Conservation (phyloP, 768 basidiomycete species). For the Leccinellum rugosiceps region DNA sequence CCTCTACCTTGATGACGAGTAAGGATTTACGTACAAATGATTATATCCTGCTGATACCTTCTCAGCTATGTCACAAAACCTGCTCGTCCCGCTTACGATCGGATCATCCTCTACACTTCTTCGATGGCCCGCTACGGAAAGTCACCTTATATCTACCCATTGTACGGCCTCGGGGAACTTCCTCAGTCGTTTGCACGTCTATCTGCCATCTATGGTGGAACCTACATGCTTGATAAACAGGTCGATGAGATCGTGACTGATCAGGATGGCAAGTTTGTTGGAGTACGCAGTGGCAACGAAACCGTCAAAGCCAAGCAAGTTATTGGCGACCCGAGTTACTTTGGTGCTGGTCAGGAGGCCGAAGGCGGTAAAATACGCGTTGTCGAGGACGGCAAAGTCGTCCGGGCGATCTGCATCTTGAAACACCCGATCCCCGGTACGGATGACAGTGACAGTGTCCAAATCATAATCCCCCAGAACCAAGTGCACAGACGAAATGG, state of each 20-base stretch:
- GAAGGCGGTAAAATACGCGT: conserved; percentile 82
- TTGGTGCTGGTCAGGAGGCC: conserved; percentile 65
- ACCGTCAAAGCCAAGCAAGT: conserved; percentile 97
- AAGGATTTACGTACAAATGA: conserved; percentile 29
- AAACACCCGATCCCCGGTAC: conserved; percentile 99
- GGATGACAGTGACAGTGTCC: conserved; percentile 90
- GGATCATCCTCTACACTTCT: conserved; percentile 94
- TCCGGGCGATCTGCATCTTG: conserved; percentile 95
- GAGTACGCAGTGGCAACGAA: conserved; percentile 86
- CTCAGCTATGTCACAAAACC: conserved; percentile 88
- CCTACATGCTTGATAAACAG: conserved; percentile 98
- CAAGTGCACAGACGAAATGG: conserved; percentile 93
- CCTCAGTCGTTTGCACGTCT: conserved; percentile 98
- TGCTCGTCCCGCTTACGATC: conserved; percentile 87
- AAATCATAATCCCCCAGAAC: conserved; percentile 99
- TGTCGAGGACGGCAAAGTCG: conserved; percentile 89
- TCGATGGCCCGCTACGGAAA: conserved; percentile 99
- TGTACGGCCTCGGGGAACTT: conserved; percentile 98
- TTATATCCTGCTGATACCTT: conserved; percentile 9
- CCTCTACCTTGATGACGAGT: conserved; percentile 97
- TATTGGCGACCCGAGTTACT: conserved; percentile 98
- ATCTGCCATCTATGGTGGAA: conserved; percentile 97
- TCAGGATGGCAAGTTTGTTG: conserved; percentile 83
- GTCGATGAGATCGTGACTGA: conserved; percentile 90
- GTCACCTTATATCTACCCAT: conserved; percentile 98